Conservation (phyloP, 1,284 basidiomycete genomes). For the Sporisorium sorghi region DNA sequence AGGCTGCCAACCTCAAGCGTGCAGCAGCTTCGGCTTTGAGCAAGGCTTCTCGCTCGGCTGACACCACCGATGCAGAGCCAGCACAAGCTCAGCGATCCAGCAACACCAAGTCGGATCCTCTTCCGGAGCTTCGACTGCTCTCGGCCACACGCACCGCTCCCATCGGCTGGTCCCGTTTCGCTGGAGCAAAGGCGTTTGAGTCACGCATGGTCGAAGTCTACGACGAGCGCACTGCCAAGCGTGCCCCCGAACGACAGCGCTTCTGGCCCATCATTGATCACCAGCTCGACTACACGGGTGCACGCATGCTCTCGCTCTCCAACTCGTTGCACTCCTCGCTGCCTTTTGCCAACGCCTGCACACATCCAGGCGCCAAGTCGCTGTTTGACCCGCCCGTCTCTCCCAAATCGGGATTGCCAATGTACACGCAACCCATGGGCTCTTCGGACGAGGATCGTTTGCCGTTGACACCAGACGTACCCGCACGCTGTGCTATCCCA, state of each 20-base stretch:
- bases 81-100: not conserved
- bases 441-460: constrained; percentile 23
- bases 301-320: constrained; percentile 44
- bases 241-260: constrained; percentile 37
- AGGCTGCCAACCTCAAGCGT: not conserved
- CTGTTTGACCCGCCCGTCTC: constrained; percentile 10
- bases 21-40: not conserved
- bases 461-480: constrained; percentile 21
- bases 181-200: not conserved
- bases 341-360: not conserved
- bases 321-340: not conserved
- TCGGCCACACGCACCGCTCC: constrained; percentile 47
- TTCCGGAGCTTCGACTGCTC: constrained; percentile 51
- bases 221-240: constrained; percentile 22
- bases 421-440: constrained; percentile 4
- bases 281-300: constrained; percentile 47
- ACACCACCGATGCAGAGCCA: not conserved
- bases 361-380: not conserved
- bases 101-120: not conserved
- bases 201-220: constrained; percentile 15
- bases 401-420: constrained; percentile 13
- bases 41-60: not conserved
- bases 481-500: not conserved
- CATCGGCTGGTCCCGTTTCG: constrained; percentile 29
- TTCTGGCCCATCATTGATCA: constrained; percentile 49